phyloP scores from a whole-genome alignment of 495 filamentous ascomycete species.

The Penicillium herquei region DNA sequence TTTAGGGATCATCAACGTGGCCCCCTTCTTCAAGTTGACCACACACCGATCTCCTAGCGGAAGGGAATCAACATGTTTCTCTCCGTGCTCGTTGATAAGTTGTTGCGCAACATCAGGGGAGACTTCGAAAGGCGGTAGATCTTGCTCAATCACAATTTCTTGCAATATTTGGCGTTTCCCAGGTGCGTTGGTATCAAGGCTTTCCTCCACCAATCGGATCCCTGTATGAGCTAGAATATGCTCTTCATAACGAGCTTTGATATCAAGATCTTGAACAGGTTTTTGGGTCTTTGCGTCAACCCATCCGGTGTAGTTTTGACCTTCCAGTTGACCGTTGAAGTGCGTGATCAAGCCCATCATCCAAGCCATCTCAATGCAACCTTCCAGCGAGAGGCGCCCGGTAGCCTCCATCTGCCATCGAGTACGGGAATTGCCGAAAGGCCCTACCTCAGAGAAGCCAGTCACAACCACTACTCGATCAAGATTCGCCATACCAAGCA shows the following conservation, averaged over 20 bases:
- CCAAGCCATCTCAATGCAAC: conserved; percentile 99
- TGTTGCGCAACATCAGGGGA: conserved; percentile 96
- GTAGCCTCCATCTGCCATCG: conserved; percentile 99
- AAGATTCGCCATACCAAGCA: conserved; percentile 97
- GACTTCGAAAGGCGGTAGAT: conserved; percentile 93
- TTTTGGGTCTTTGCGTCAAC: conserved; percentile 92
- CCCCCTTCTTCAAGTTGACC: conserved; percentile 91
- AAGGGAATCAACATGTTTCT: conserved; percentile 89
- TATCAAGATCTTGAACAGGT: conserved; percentile 95
- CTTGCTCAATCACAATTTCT: conserved; percentile 94
- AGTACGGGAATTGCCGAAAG: conserved; percentile 97
- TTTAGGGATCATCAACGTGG: conserved; percentile 91
- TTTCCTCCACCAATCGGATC: conserved; percentile 96
- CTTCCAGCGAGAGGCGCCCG: conserved; percentile 94
- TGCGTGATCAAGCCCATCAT: conserved; percentile 99
- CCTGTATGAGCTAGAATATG: conserved; percentile 93
- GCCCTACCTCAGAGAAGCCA: conserved; percentile 93
- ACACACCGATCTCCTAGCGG: conserved; percentile 91
- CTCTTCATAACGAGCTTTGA: conserved; percentile 96
- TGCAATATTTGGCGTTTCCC: conserved; percentile 98
- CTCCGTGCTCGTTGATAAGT: conserved; percentile 93
- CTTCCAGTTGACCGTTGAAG: conserved; percentile 97
- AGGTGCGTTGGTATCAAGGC: conserved; percentile 94
- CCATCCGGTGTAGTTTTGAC: conserved; percentile 95
- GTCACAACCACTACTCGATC: conserved; percentile 98